Base-by-base conservation (phyloP, 768 basidiomycete genomes). In the Pleurotus djamor region DNA sequence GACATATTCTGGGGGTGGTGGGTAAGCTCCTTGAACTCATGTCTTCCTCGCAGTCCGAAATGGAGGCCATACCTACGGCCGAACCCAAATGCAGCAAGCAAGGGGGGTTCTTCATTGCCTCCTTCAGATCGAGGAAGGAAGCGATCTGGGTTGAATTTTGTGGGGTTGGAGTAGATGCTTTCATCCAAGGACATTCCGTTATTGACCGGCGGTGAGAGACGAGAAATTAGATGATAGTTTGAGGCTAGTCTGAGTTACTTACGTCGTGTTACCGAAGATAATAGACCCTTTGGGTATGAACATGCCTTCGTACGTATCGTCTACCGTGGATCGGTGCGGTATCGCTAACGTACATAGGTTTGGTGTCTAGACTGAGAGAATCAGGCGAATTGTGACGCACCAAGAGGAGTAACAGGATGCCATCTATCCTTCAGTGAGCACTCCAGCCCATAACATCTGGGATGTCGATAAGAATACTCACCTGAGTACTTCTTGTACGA, bases 261-360 rank as follows among this genome's bases (percentile, higher is more conserved):
- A 75, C 76, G 74, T 76, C 33, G 70, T 71, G 60, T 77, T 77
- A 5, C 67, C 67, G 6, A 78, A 64, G 44, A 78, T 66, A 52
- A 66, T 66, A 34, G 65, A 58, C 37, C 71, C 72, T 49, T 70
- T 69, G 0, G 73, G 73, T 21, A 75, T 73, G 63, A 65, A 68
- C 56, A 66, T 67, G 4, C 72, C 72, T 2, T 70, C 60, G 36
- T 70, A 73, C 8, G 68, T 60, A 59, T 74, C 72, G 28, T 72
- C 71, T 45, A 62, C 59, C 1, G 48, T 67, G 4, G 66, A 58
- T 1, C 64, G 63, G 59, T 73, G 66, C 0, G 56, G 5, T 1
- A 63, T 43, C 2, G 10, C 38, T 41, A 41, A 4, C 38, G 4
- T 41, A n/a, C 1, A n/a, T 41, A 41, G 38, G 38, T 9, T 41